phyloP scores from a whole-genome alignment of 495 filamentous ascomycete genomes.

The Margaritispora aquatica region DNA sequence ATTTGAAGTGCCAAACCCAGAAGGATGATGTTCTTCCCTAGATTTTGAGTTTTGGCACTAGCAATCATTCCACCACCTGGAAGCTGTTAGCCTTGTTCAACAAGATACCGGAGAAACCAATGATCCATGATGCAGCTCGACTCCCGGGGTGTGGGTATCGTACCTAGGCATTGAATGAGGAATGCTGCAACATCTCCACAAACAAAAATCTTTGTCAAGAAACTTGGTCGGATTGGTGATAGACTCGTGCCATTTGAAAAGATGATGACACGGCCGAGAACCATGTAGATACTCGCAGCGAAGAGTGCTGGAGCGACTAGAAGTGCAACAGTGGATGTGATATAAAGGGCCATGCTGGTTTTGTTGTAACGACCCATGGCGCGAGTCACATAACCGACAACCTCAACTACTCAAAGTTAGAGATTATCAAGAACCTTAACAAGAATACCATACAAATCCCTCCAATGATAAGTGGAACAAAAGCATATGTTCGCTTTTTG shows the following conservation, averaged over 20 bases:
- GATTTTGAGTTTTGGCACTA: conserved; percentile 20
- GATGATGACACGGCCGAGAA: conserved; percentile 39
- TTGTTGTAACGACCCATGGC: conserved; percentile 31
- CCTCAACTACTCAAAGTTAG: conserved; percentile 28
- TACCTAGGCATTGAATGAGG: conserved; percentile 27
- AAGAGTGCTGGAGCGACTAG: conserved; percentile 45
- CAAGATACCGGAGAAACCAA: too few species aligned
- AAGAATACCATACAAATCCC: conserved; percentile 40
- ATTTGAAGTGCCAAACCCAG: conserved; percentile 39
- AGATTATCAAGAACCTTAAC: not conserved
- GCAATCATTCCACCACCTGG: conserved; percentile 31
- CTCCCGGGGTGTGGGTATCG: too few species aligned
- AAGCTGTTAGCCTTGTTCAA: not conserved
- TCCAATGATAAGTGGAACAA: conserved; percentile 52
- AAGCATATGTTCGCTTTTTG: conserved; percentile 45
- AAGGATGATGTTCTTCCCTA: conserved; percentile 39
- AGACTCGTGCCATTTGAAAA: conserved; percentile 33
- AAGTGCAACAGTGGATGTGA: conserved; percentile 39
- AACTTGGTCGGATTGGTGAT: conserved; percentile 26
- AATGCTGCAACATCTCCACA: conserved; percentile 36
- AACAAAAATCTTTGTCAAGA: conserved; percentile 39
- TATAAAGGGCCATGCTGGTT: conserved; percentile 34
- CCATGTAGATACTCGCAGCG: conserved; percentile 50
- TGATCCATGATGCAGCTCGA: too few species aligned
- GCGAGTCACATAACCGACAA: conserved; percentile 38